A percentile compares a stretch with the other conserved stretches of the same genome.
These are phyloP conservation scores for Ambrosiella beaveri DNA, from an alignment of 2,329 filamentous ascomycete species.

Conservation along the genomic window DNA sequence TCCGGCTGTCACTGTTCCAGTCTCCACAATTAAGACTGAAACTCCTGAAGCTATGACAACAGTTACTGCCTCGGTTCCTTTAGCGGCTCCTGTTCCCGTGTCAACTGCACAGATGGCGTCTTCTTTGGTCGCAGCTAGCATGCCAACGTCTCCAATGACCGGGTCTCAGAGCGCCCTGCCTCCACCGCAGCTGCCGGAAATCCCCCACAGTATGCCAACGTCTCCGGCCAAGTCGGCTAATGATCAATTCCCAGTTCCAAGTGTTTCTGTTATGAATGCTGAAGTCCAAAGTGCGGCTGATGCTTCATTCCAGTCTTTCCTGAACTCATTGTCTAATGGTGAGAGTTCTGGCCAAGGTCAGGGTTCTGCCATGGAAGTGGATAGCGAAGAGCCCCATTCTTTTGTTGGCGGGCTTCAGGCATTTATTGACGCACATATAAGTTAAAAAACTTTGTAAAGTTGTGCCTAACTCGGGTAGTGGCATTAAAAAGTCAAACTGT, in stretches of 20 bases:
- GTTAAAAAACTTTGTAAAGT: background rate
- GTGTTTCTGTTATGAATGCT: background rate
- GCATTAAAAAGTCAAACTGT: too few species aligned
- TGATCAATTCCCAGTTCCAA: background rate
- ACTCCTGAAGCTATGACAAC: slow-evolving; percentile 4
- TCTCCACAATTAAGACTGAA: background rate
- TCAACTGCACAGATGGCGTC: slow-evolving; percentile 1
- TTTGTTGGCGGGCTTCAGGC: slow-evolving; percentile 10
- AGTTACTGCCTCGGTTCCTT: slow-evolving; percentile 7
- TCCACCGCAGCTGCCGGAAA: background rate
- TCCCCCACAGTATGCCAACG: background rate
- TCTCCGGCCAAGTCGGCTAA: background rate
- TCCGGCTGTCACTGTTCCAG: background rate
- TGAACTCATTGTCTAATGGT: background rate
- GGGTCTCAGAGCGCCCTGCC: background rate
- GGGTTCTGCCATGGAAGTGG: background rate
- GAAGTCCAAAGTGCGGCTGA: background rate
- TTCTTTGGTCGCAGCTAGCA: background rate
- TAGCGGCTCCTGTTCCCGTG: slow-evolving; percentile 8
- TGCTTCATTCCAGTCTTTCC: background rate
- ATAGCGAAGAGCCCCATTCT: slow-evolving; percentile 3
- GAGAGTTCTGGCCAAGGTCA: background rate
- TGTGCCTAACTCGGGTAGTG: too few species aligned
- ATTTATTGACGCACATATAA: slow-evolving; percentile 12
- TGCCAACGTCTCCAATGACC: background rate